Evolutionary conservation across 164 flowering plant genomes (phyloP).

Genomic region (Saururus chinensis): DNA sequence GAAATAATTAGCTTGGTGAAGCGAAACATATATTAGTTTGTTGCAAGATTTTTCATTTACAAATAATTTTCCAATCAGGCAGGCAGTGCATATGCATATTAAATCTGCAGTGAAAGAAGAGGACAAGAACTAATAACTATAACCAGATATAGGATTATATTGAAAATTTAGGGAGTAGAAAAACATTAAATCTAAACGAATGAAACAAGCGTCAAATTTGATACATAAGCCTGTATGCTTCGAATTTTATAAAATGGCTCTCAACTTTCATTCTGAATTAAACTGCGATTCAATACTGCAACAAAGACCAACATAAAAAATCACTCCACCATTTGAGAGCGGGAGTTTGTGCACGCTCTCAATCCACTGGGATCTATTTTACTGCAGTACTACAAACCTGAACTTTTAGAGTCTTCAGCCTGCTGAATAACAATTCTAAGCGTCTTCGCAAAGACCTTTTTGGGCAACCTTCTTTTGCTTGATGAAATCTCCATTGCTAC

Average conservation of each 20-base stretch:
- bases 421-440: slow-evolving; percentile 57
- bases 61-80: not conserved
- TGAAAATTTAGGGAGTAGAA: too few relatives aligned
- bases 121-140: not conserved
- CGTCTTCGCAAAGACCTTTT: slow-evolving; percentile 58
- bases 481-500: slow-evolving; percentile 46
- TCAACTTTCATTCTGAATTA: not conserved
- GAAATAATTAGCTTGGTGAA: slow-evolving; percentile 2
- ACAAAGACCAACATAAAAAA: not conserved
- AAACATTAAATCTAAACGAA: too few relatives aligned
- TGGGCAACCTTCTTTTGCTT: slow-evolving; percentile 63
- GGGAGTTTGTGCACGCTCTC: not conserved
- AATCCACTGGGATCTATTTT: not conserved
- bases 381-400: slow-evolving; percentile 26
- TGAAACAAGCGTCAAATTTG: too few relatives aligned
- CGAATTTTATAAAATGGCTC: too few relatives aligned
- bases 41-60: not conserved
- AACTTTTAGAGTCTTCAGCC: slow-evolving; percentile 47
- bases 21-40: not conserved
- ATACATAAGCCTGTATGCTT: not conserved
- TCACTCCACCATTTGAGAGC: not conserved
- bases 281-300: not conserved
- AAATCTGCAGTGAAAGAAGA: not conserved
- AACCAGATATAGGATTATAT: too few relatives aligned
- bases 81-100: not conserved